phyloP scores from a whole-genome alignment of 1,139 yeast species.

The Zygosaccharomyces pseudobailii region DNA sequence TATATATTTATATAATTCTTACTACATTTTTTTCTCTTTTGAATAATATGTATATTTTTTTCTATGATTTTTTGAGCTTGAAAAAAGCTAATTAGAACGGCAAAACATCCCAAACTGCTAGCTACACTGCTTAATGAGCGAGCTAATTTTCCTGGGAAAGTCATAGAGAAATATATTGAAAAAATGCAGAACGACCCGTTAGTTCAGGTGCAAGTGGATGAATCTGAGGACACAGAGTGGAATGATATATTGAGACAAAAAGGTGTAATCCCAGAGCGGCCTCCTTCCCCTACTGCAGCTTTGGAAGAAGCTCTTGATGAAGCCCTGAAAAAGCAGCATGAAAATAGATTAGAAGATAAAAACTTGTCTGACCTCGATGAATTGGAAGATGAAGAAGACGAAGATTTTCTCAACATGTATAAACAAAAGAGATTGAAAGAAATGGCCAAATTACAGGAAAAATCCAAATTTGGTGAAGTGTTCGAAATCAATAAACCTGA shows the following conservation, averaged over 20 bases:
- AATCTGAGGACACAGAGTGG: conserved; percentile 97
- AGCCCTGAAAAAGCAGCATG: conserved; percentile 66
- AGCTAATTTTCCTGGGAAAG: no score
- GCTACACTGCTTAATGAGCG: no score
- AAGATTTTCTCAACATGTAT: conserved; percentile 70
- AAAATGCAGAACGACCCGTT: conserved; percentile 33
- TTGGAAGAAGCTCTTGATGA: conserved; percentile 84
- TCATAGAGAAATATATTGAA: no score
- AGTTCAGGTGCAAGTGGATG: conserved; percentile 78
- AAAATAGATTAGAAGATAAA: conserved; percentile 55
- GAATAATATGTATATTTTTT: no score
- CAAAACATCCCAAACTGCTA: no score
- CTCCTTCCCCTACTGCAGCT: conserved; percentile 83
- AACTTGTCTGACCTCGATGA: conserved; percentile 77
- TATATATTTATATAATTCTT: background rate
- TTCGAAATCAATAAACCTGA: conserved; percentile 79
- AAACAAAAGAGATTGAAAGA: conserved; percentile 73
- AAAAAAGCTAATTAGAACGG: background rate
- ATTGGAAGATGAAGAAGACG: conserved; percentile 71
- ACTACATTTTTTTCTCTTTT: background rate
- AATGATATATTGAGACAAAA: conserved; percentile 86
- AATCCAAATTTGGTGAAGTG: conserved; percentile 71
- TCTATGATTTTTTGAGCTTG: background rate
- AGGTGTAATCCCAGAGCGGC: conserved; percentile 88
- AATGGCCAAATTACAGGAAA: conserved; percentile 53